These are phyloP conservation scores for Inonotus hispidus DNA, from an alignment of 1,284 basidiomycete genomes.

Conservation along the genomic window DNA sequence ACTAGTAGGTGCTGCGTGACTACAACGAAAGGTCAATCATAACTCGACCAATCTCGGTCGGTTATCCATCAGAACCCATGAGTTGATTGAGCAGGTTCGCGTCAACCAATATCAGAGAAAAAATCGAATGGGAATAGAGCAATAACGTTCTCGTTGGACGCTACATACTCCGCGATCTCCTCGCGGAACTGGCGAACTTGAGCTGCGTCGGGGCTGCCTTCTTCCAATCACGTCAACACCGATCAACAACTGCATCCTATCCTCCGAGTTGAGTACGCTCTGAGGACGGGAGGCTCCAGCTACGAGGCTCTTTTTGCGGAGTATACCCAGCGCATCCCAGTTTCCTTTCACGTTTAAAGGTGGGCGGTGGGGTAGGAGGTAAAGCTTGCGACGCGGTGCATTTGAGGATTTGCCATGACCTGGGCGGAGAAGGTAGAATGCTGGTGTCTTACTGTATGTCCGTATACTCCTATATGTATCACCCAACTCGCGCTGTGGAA, in stretches of 20 bases:
- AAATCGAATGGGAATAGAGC: conserved; percentile 69
- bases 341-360: conserved; percentile 10
- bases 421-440: background rate
- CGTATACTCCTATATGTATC: too few species aligned
- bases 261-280: too few species aligned
- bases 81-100: conserved; percentile 63
- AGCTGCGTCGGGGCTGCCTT: conserved; percentile 41
- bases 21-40: conserved; percentile 34
- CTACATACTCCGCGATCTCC: conserved; percentile 49
- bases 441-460: background rate
- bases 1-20: too few species aligned
- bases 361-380: conserved; percentile 16
- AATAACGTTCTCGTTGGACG: conserved; percentile 47
- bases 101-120: conserved; percentile 62
- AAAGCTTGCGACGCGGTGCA: conserved; percentile 13
- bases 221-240: too few species aligned
- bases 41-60: conserved; percentile 42
- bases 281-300: too few species aligned
- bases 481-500: too few species aligned
- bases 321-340: too few species aligned
- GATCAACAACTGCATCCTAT: too few species aligned
- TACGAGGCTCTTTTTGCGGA: too few species aligned
- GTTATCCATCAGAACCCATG: conserved; percentile 36
- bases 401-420: conserved; percentile 7
- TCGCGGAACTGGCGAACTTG: conserved; percentile 56